phyloP scores from a whole-genome alignment of 2,329 filamentous ascomycete species.

The Hirsutella minnesotensis region DNA sequence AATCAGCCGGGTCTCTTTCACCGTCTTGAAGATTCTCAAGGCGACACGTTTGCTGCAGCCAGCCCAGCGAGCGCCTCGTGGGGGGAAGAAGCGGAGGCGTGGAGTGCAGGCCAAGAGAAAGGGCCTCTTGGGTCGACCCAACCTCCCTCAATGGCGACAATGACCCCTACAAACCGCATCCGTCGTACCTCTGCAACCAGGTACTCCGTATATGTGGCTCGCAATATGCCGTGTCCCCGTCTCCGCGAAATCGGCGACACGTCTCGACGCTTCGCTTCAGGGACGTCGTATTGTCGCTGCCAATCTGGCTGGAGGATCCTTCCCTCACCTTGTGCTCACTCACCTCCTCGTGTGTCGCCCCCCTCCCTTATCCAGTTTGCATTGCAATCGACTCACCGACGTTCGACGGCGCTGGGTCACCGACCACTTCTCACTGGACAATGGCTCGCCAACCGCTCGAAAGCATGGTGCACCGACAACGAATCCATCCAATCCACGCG shows the following conservation, averaged over 20 bases:
- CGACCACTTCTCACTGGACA: slow-evolving; percentile 5
- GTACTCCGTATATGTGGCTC: no score
- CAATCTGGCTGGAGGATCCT: no score
- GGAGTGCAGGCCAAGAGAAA: neutral
- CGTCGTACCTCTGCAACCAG: no score
- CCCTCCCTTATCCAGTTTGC: no score
- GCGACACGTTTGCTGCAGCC: neutral
- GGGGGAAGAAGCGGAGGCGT: no score
- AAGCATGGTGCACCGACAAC: neutral
- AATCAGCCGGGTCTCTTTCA: slow-evolving; percentile 14
- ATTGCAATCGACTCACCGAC: slow-evolving; percentile 4
- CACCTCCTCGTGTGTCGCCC: no score
- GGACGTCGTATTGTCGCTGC: no score
- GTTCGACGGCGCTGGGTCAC: neutral
- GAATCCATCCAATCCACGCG: neutral
- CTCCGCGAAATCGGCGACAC: no score
- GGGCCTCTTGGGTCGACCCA: neutral
- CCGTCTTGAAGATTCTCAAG: slow-evolving; percentile 5
- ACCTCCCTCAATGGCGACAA: neutral
- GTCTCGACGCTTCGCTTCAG: no score
- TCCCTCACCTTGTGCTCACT: no score
- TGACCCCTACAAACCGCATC: no score
- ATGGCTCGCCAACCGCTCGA: slow-evolving; percentile 2
- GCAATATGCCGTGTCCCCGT: no score
- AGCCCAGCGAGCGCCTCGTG: neutral